Evolutionary conservation across 768 basidiomycete genomes (phyloP).

Genomic region (Lyophyllum shimeji): DNA sequence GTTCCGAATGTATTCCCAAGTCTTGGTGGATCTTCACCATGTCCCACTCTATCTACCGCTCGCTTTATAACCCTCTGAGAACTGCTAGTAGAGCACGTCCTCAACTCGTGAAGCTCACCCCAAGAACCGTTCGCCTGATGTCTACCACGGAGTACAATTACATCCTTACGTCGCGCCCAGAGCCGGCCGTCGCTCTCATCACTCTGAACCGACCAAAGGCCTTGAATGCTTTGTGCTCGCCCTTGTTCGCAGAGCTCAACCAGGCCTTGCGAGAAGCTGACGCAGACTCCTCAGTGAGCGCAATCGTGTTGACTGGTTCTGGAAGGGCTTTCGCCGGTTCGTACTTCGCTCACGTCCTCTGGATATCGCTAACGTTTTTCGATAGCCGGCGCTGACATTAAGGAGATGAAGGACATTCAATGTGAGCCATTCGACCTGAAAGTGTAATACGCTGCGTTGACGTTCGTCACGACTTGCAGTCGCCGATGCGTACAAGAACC

Average conservation of each 20-base stretch:
- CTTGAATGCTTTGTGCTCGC: conserved; percentile 82
- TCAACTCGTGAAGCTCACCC: conserved; percentile 8
- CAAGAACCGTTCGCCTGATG: conserved; percentile 42
- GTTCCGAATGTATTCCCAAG: background rate
- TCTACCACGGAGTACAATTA: conserved; percentile 54
- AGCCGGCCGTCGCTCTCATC: conserved; percentile 72
- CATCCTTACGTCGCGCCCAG: conserved; percentile 69
- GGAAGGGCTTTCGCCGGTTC: conserved; percentile 91
- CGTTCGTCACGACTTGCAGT: conserved; percentile 38
- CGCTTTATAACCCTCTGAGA: conserved; percentile 18
- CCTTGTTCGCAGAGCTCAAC: conserved; percentile 82
- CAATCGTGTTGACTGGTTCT: conserved; percentile 90
- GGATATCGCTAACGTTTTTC: background rate
- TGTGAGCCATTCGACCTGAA: conserved; percentile 52
- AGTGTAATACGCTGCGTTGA: background rate
- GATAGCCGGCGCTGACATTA: conserved; percentile 94
- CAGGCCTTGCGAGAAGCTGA: conserved; percentile 72
- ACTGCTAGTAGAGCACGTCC: conserved; percentile 8
- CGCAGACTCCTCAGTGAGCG: conserved; percentile 67
- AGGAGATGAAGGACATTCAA: conserved; percentile 97
- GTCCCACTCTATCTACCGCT: conserved; percentile 22
- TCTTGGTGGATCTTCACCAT: conserved; percentile 16
- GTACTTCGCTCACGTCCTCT: conserved; percentile 23
- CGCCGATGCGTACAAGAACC: conserved; percentile 82
- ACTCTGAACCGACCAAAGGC: conserved; percentile 89